These are phyloP conservation scores for Blastobotrys raffinosifermentans DNA, from an alignment of 1,139 yeast genomes.

Conservation along the genomic window DNA sequence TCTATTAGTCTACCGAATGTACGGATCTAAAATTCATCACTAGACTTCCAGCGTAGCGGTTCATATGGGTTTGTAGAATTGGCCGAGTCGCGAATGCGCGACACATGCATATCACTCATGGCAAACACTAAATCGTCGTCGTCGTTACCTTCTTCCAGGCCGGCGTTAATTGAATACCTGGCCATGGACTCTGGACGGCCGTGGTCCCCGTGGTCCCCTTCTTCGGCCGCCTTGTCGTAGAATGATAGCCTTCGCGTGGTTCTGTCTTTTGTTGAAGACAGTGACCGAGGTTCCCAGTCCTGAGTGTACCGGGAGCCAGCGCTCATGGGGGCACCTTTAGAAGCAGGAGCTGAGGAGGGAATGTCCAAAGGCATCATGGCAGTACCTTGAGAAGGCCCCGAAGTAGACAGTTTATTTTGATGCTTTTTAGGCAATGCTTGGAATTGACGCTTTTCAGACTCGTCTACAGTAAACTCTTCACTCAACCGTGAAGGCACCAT, in stretches of 20 bases:
- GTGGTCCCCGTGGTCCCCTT: constrained; percentile 6
- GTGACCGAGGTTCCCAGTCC: neutral
- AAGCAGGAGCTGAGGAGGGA: too few species aligned
- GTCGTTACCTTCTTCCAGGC: constrained; percentile 44
- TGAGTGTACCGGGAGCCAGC: constrained; percentile 7
- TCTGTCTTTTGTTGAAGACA: neutral
- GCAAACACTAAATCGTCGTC: constrained; percentile 81
- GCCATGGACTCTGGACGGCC: constrained; percentile 9
- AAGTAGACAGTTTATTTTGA: neutral
- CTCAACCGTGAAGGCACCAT: constrained; percentile 32
- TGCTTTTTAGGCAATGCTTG: neutral
- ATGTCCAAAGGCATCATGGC: constrained; percentile 19
- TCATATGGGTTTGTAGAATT: too few species aligned
- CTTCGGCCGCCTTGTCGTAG: constrained; percentile 14
- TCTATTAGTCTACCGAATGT: too few species aligned
- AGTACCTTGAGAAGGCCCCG: too few species aligned
- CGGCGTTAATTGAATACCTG: too few species aligned
- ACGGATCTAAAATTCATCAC: too few species aligned
- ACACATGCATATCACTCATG: constrained; percentile 77
- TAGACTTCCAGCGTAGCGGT: too few species aligned
- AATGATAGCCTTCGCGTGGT: constrained; percentile 10
- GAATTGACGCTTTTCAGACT: constrained; percentile 3
- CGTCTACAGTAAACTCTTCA: constrained; percentile 28
- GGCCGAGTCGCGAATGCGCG: too few species aligned
- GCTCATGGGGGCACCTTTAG: neutral